Evolutionary conservation across 345 rosid genomes (phyloP).

Genomic region (Arabidopsis arenosa): DNA sequence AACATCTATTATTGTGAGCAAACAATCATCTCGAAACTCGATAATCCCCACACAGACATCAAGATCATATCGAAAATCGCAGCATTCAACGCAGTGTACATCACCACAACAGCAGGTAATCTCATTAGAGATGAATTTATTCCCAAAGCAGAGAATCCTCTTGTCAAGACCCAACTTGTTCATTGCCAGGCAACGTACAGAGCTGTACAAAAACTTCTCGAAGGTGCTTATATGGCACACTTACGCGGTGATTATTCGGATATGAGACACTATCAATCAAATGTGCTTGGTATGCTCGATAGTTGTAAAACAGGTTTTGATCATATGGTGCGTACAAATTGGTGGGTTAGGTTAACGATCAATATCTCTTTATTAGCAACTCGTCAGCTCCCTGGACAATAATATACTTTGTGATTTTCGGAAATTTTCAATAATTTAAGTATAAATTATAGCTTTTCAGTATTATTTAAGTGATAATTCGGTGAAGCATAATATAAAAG

Average conservation of each 20-base stretch:
- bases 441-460: no score
- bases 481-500: no score
- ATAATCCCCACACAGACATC: background rate
- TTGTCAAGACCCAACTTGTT: background rate
- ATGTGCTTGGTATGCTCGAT: background rate
- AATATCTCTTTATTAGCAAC: constrained; percentile 3
- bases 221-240: background rate
- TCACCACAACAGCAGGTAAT: background rate
- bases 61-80: background rate
- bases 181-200: constrained; percentile 4
- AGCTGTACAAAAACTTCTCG: background rate
- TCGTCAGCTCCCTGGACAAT: background rate
- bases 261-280: constrained; percentile 28
- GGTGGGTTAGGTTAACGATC: background rate
- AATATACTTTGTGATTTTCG: background rate
- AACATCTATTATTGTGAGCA: constrained; percentile 7
- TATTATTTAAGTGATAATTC: no score
- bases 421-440: background rate
- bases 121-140: constrained; percentile 1
- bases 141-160: constrained; percentile 9
- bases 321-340: background rate
- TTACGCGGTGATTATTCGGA: background rate
- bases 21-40: constrained; percentile 1
- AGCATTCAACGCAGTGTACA: background rate
- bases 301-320: constrained; percentile 2